A percentile compares a stretch with the other conserved stretches of the same genome.
These are phyloP conservation scores for Salix dunnii DNA, from an alignment of 345 rosid species.

Conservation along the genomic window DNA sequence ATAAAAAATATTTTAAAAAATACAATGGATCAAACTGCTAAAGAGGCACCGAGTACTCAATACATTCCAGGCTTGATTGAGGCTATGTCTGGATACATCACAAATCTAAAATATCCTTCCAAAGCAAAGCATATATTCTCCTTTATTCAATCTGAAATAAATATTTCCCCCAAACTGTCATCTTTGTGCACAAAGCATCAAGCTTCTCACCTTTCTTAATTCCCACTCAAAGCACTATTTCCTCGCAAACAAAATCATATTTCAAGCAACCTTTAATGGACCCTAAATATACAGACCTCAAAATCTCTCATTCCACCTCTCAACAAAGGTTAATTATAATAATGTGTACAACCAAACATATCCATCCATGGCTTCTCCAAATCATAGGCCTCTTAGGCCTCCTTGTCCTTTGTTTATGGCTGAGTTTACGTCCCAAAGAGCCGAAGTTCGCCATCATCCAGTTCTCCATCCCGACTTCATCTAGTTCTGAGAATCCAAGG, in stretches of 20 bases:
- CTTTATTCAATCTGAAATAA: background rate
- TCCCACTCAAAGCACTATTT: background rate
- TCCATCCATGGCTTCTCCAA: constrained; percentile 36
- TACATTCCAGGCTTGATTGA: no score
- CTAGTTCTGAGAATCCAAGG: background rate
- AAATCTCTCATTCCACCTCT: background rate
- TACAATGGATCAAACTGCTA: no score
- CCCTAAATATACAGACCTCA: background rate
- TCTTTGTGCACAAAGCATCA: background rate
- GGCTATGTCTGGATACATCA: background rate
- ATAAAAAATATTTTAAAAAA: no score
- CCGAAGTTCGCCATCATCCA: constrained; percentile 27
- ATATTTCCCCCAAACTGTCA: background rate
- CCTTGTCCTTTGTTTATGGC: constrained; percentile 34
- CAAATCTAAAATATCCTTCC: background rate
- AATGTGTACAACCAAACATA: constrained; percentile 21
- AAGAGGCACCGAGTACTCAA: no score
- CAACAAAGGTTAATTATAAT: background rate
- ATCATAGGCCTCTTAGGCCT: constrained; percentile 31
- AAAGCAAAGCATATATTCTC: constrained; percentile 8
- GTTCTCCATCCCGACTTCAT: constrained; percentile 25
- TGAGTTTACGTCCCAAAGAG: constrained; percentile 29
- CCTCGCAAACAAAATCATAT: background rate
- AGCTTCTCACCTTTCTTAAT: background rate
- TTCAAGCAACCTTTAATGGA: background rate